Evolutionary conservation across 345 rosid genomes (phyloP).

Genomic region (Gossypium longicalyx): DNA sequence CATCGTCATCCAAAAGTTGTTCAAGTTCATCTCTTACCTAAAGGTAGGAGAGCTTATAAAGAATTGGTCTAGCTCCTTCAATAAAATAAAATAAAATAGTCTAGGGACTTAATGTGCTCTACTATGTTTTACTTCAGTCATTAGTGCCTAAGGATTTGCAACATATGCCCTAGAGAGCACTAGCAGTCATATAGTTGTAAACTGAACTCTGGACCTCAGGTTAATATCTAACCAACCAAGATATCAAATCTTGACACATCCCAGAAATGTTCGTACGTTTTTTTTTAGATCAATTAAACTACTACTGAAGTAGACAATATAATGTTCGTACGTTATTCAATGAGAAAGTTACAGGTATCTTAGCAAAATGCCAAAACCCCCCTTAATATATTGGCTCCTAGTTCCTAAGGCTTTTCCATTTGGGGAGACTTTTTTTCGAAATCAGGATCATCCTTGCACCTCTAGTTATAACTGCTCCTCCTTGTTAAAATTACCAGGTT

Average conservation of each 20-base stretch:
- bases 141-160: not conserved
- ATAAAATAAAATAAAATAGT: too few species aligned
- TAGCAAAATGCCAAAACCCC: not conserved
- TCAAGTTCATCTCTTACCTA: conserved; percentile 57
- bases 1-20: conserved; percentile 50
- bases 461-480: not conserved
- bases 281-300: not conserved
- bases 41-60: conserved; percentile 5
- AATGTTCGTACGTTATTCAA: too few species aligned
- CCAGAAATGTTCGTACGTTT: not conserved
- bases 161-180: not conserved
- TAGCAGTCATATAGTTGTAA: not conserved
- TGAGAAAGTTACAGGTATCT: too few species aligned
- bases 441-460: not conserved
- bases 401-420: not conserved
- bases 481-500: not conserved
- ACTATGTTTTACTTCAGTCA: not conserved
- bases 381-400: not conserved
- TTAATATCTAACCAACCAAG: not conserved
- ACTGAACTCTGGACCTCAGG: not conserved
- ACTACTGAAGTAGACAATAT: too few species aligned
- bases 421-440: not conserved
- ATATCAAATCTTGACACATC: not conserved
- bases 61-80: not conserved
- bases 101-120: not conserved